A percentile compares a stretch with the other conserved stretches of the same genome.
Conservation (phyloP, 129 eudicot species). For the Smallanthus sonchifolius region DNA sequence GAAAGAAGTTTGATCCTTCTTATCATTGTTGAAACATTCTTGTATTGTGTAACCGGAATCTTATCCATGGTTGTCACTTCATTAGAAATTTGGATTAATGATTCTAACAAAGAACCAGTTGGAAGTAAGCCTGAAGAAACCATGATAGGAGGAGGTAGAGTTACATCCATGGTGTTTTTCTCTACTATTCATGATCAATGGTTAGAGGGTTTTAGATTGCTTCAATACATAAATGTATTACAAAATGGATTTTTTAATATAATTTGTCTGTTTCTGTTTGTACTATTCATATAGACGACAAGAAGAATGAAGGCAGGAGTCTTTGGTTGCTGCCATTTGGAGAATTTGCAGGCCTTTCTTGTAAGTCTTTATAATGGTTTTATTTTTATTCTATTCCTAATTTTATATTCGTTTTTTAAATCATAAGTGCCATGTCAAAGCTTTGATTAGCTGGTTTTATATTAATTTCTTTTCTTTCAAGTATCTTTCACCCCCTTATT, state of each 20-base stretch:
- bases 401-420: slow-evolving; percentile 28
- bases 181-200: slow-evolving; percentile 18
- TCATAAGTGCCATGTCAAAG: slow-evolving; percentile 32
- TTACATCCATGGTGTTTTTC: slow-evolving; percentile 48
- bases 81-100: slow-evolving; percentile 58
- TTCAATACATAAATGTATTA: slow-evolving; percentile 20
- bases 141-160: slow-evolving; percentile 53
- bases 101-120: slow-evolving; percentile 60
- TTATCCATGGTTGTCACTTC: slow-evolving; percentile 54
- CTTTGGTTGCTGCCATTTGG: slow-evolving; percentile 70
- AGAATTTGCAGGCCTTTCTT: slow-evolving; percentile 43
- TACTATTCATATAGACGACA: slow-evolving; percentile 37
- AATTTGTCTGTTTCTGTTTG: slow-evolving; percentile 49
- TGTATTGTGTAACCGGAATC: slow-evolving; percentile 43
- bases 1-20: slow-evolving; percentile 69
- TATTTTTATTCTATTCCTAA: slow-evolving; percentile 25
- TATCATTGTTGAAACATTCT: slow-evolving; percentile 53
- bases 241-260: slow-evolving; percentile 14
- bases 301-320: slow-evolving; percentile 31
- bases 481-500: slow-evolving; percentile 13
- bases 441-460: slow-evolving; percentile 23
- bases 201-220: slow-evolving; percentile 20
- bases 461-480: slow-evolving; percentile 17
- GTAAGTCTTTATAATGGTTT: slow-evolving; percentile 29
- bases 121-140: slow-evolving; percentile 71